Base-by-base conservation (phyloP, 139 green algal species). In the Micractinium sp. region DNA sequence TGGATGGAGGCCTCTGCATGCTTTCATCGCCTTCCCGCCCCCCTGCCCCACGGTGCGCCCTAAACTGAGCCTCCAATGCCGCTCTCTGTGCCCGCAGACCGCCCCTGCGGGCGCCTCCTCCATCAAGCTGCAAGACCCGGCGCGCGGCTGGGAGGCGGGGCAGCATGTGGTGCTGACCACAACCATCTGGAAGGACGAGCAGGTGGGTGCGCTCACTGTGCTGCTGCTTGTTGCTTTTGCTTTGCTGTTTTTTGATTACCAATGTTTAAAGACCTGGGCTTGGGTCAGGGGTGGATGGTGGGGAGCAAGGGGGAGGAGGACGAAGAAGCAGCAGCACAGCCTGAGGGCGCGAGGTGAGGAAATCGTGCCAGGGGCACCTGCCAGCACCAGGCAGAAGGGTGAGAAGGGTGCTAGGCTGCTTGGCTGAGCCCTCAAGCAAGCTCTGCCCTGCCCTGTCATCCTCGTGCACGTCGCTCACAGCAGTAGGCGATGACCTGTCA, bases 151-250 rank as follows among this genome's bases (percentile, higher is more conserved):
- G 93, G 69, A 90, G 80, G 86, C 88, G 22, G 91, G 91, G 29
- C 93, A 95, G 91, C 88, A 94, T 69, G 69, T 94, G 16, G 89
- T 91, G 22, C 35, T 95, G 7, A 82, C 89, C 31, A 95, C 93
- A 25, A 92, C 79, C 88, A 92, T 93, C 27, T 95, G 88, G 85
- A 82, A 91, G 39, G 93, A 95, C 60, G 92, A 94, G 88, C 41
- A 81, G 85, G 85, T 88, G 69, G 29, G 47, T 9, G 9, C 3
- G 75, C n/a, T 14, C 14, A 56, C 39, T 56, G 47, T 56, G 47
- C 47, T 5, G 47, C 47, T 56, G 5, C 7, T 56, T 56, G 47
- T 5, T 5, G 47, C 47, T 56, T 5, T 56, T 5, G 7, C 47
- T 56, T 56, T 5, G 47, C 47, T 56, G 47, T 56, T n/a, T n/a